phyloP scores from a whole-genome alignment of 192 early-diverging fungal genomes.

The Diversispora eburnea region DNA sequence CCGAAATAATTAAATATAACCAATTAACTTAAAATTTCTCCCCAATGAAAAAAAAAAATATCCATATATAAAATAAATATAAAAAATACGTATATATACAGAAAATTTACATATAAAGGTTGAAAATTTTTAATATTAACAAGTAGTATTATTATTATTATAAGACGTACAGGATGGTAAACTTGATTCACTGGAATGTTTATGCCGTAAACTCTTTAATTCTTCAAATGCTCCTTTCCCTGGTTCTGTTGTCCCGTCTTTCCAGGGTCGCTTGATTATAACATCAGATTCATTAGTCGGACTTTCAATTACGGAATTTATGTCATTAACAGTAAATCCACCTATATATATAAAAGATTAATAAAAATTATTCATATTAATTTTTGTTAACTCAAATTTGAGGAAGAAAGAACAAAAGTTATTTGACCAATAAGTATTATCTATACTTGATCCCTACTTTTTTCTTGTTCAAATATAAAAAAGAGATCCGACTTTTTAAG shows the following conservation, averaged over 20 bases:
- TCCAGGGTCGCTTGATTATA: conserved; percentile 28
- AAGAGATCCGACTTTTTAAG: background rate
- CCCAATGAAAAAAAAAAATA: too few relatives aligned
- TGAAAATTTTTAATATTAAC: background rate
- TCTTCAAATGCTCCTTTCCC: conserved; percentile 14
- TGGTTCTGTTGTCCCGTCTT: conserved; percentile 29
- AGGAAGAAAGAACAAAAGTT: background rate
- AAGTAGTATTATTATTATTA: background rate
- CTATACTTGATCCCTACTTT: background rate
- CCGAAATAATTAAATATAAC: too few relatives aligned
- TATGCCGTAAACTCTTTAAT: conserved; percentile 9
- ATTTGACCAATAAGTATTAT: background rate
- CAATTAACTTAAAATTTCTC: too few relatives aligned
- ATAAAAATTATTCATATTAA: background rate
- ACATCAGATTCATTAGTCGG: conserved; percentile 20
- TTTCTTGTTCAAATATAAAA: background rate
- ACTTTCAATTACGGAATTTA: conserved; percentile 2
- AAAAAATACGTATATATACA: background rate
- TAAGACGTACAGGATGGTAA: conserved; percentile 10
- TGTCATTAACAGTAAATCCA: background rate
- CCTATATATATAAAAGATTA: background rate
- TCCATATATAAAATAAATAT: too few relatives aligned
- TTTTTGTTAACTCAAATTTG: background rate
- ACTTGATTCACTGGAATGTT: background rate
- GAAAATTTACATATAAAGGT: background rate